phyloP scores from a whole-genome alignment of 495 filamentous ascomycete species.

The Xylaria scruposa region DNA sequence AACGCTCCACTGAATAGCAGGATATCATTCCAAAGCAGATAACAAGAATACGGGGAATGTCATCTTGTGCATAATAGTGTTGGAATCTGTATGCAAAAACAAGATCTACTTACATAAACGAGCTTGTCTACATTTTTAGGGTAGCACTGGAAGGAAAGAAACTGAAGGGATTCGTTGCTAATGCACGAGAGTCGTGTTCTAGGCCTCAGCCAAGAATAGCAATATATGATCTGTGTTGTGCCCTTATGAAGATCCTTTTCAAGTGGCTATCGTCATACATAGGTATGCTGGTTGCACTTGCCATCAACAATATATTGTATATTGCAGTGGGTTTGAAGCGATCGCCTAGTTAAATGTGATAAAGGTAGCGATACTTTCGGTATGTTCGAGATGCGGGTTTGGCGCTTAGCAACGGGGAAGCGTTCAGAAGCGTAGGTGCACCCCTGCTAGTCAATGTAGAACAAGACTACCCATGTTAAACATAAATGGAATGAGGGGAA shows the following conservation, averaged over 20 bases:
- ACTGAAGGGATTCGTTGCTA: background rate
- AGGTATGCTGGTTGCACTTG: constrained; percentile 3
- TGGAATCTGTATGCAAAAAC: background rate
- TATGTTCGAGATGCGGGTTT: background rate
- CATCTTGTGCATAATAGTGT: background rate
- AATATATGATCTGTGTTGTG: background rate
- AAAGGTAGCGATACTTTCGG: background rate
- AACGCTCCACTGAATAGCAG: background rate
- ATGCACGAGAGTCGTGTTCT: background rate
- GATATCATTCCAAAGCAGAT: background rate
- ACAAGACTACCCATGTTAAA: constrained; percentile 11
- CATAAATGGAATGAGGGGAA: constrained; percentile 22
- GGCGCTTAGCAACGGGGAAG: constrained; percentile 3
- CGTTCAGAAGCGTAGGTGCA: background rate
- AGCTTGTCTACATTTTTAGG: background rate
- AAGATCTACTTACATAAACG: background rate
- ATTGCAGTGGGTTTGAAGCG: constrained; percentile 7
- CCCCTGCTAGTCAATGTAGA: constrained; percentile 1
- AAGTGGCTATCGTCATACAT: background rate
- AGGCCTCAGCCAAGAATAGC: background rate
- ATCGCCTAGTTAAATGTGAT: background rate
- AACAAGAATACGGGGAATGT: background rate
- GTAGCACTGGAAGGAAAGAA: background rate
- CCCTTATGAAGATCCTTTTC: background rate
- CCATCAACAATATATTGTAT: background rate